Conservation (phyloP, 805 yeast species). For the Metschnikowia cubensis region DNA sequence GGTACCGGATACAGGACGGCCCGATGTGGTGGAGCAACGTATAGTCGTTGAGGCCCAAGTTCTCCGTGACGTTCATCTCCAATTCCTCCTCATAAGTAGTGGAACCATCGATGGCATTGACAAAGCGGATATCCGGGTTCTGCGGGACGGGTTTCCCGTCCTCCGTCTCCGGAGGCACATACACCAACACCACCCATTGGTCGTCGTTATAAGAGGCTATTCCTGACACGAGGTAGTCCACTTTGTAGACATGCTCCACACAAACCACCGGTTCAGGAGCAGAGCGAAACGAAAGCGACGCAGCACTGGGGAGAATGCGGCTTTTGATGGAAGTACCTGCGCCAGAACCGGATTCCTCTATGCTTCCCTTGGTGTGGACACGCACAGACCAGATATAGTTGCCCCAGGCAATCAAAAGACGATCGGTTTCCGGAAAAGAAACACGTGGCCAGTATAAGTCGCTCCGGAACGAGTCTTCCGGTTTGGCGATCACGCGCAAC, state of each 20-base stretch:
- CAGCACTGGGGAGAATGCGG: constrained; percentile 47
- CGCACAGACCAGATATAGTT: constrained; percentile 68
- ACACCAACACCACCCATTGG: constrained; percentile 57
- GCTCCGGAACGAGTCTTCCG: constrained; percentile 55
- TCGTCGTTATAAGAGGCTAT: constrained; percentile 73
- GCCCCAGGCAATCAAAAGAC: constrained; percentile 80
- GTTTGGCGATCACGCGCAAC: constrained; percentile 53
- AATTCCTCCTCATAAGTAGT: constrained; percentile 79
- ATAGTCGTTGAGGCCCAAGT: constrained; percentile 77
- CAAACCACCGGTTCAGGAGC: constrained; percentile 41
- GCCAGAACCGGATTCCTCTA: constrained; percentile 4
- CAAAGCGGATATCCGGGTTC: constrained; percentile 72
- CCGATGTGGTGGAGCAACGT: constrained; percentile 55
- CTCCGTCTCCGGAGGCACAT: constrained; percentile 36
- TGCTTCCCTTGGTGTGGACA: constrained; percentile 20
- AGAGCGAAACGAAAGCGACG: constrained; percentile 50
- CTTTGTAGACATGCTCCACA: constrained; percentile 46
- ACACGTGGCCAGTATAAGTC: constrained; percentile 84
- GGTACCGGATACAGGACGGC: constrained; percentile 44
- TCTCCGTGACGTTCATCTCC: constrained; percentile 48
- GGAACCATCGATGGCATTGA: constrained; percentile 62
- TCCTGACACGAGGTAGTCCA: constrained; percentile 65
- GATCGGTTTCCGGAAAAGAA: constrained; percentile 58
- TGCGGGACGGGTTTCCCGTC: constrained; percentile 24
- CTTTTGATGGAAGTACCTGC: constrained; percentile 26